A percentile compares a stretch with the other conserved stretches of the same genome.
These are phyloP conservation scores for Lotus japonicus DNA, from an alignment of 306 rosid species.

Conservation along the genomic window DNA sequence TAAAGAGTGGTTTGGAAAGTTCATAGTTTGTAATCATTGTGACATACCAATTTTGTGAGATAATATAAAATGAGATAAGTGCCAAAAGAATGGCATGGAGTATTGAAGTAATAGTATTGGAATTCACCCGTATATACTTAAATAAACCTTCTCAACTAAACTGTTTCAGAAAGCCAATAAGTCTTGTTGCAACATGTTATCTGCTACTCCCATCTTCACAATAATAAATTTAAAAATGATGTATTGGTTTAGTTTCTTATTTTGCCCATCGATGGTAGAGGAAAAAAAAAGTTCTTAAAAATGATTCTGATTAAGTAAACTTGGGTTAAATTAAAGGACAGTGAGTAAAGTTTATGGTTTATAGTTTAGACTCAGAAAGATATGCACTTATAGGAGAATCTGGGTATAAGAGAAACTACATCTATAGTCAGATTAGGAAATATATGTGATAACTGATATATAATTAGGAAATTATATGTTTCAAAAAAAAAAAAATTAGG, in stretches of 20 bases:
- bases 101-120: neutral
- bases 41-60: neutral
- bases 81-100: too few relatives aligned
- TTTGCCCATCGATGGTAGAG: neutral
- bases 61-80: neutral
- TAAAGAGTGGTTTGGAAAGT: neutral
- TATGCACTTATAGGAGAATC: too few relatives aligned
- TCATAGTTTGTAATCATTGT: neutral
- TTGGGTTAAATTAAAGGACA: neutral
- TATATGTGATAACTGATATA: too few relatives aligned
- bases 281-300: neutral
- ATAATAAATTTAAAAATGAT: too few relatives aligned
- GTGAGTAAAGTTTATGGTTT: neutral
- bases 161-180: neutral
- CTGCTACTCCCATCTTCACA: neutral
- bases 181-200: neutral
- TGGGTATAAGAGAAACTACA: too few relatives aligned
- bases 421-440: too few relatives aligned
- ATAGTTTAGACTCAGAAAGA: neutral
- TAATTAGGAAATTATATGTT: too few relatives aligned
- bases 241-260: neutral
- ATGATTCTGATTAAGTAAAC: neutral
- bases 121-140: neutral
- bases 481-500: too few relatives aligned
- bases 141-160: neutral